A percentile compares a stretch with the other conserved stretches of the same genome.
These are phyloP conservation scores for Remersonia thermophila DNA, from an alignment of 2,329 filamentous ascomycete genomes.

Conservation along the genomic window DNA sequence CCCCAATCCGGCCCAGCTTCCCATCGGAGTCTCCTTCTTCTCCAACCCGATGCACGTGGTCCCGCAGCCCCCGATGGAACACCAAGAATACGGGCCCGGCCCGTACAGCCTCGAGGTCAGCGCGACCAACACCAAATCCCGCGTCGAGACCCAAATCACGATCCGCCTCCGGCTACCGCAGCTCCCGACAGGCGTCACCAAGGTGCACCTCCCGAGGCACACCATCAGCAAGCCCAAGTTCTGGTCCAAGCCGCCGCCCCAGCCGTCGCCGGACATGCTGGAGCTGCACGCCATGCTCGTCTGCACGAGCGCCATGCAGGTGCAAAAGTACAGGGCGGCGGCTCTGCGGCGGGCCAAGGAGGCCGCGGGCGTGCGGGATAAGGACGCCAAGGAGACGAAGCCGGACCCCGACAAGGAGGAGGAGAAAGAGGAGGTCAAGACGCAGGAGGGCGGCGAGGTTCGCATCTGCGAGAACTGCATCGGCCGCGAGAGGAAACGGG, in stretches of 20 bases:
- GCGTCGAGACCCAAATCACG: slow-evolving; percentile 92
- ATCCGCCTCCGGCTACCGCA: slow-evolving; percentile 70
- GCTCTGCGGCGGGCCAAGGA: slow-evolving; percentile 52
- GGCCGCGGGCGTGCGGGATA: slow-evolving; percentile 21
- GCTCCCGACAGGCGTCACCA: slow-evolving; percentile 62
- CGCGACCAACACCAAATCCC: slow-evolving; percentile 65
- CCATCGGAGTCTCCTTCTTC: slow-evolving; percentile 3
- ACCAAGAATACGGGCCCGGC: slow-evolving; percentile 11
- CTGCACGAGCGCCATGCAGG: slow-evolving; percentile 83
- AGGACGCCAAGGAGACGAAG: neutral
- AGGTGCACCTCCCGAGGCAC: slow-evolving; percentile 74
- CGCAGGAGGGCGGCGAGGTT: slow-evolving; percentile 84
- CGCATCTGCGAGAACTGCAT: slow-evolving; percentile 89
- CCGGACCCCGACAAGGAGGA: slow-evolving; percentile 16
- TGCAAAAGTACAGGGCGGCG: slow-evolving; percentile 50
- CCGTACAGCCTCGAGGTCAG: slow-evolving; percentile 44
- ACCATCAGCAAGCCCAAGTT: slow-evolving; percentile 93
- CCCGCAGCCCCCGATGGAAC: slow-evolving; percentile 8
- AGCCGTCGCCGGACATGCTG: slow-evolving; percentile 58
- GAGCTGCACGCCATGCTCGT: slow-evolving; percentile 74
- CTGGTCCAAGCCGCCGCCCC: slow-evolving; percentile 57
- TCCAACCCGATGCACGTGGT: neutral
- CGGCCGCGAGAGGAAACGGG: slow-evolving; percentile 78
- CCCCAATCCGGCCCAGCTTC: neutral
- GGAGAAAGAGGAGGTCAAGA: slow-evolving; percentile 33